Evolutionary conservation across 768 basidiomycete genomes (phyloP).

Genomic region (Daedaleopsis nitida): DNA sequence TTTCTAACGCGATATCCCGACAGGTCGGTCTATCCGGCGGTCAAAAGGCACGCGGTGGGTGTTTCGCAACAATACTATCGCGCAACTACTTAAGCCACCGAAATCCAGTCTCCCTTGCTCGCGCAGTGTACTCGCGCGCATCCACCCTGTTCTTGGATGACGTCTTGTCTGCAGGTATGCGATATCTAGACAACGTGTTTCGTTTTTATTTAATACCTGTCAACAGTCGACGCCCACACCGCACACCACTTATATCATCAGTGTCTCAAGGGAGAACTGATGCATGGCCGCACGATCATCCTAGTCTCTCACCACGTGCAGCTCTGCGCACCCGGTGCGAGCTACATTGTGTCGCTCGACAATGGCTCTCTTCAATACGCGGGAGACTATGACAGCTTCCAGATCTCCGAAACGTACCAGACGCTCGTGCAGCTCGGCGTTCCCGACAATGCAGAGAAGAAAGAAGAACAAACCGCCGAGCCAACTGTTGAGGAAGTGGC

Average conservation of each 20-base stretch:
- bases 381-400: constrained; percentile 67
- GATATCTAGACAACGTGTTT: background rate
- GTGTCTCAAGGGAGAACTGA: constrained; percentile 78
- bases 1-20: background rate
- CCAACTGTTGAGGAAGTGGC: constrained; percentile 36
- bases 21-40: constrained; percentile 54
- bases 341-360: constrained; percentile 82
- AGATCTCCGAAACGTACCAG: constrained; percentile 63
- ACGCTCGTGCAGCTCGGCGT: constrained; percentile 63
- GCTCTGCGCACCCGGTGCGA: constrained; percentile 78
- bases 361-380: constrained; percentile 76
- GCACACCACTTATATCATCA: constrained; percentile 80
- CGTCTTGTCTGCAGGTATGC: constrained; percentile 54
- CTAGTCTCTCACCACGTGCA: constrained; percentile 95
- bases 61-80: too few relatives aligned
- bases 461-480: constrained; percentile 45
- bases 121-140: constrained; percentile 89
- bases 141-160: constrained; percentile 84
- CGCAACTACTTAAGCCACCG: background rate
- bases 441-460: constrained; percentile 41
- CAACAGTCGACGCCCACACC: constrained; percentile 86
- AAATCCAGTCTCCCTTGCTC: constrained; percentile 64
- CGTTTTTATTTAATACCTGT: constrained; percentile 1
- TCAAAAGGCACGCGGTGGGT: constrained; percentile 55
- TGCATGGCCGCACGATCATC: constrained; percentile 79